Base-by-base conservation (phyloP, 331 rosid genomes). In the Quercus lobata region DNA sequence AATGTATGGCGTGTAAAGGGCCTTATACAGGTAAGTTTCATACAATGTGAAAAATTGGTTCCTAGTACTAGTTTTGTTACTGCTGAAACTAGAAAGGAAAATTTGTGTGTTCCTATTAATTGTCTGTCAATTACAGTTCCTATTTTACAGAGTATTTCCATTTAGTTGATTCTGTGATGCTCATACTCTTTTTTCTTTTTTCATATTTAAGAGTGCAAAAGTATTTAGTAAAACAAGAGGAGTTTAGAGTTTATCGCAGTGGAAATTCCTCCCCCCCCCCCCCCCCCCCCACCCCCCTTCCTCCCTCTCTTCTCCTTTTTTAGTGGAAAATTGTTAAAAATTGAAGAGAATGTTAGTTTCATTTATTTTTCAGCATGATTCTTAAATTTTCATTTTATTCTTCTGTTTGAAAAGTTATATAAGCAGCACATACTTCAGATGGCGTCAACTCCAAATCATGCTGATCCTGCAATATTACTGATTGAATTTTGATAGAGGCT, bases 1-100 rank as follows among this genome's bases (percentile, higher is more conserved):
- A 96, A 92, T 6, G 99, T 93, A 24, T 93, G 99, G 99, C 92
- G 98, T 58, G 99, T 96, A 60, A 96, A 90, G 88, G 98, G 99
- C 78, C 82, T 92, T 69, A 93, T 93, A 80, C 99, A 96, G 92
- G 98, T 93, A 79, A 71, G 84, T 72, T 52, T 54, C 61, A 32
- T 56, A 18, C 57, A 22, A 19, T 19, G 74, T 57, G 54, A 46
- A 49, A 53, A 19, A 63, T 19, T 69, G 34, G 56, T 58, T 80
- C 44, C 56, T 44, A 35, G 18, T 75, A 41, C 72, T 30, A 16
- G 66, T 80, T 69, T 76, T 54, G 32, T 53, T 85, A 54, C 61
- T 41, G 61, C 17, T 44, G 34, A 52, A 76, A 49, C 72, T 9
- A 68, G 72, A 24, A 2, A 61, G 29, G 17, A 15, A 0, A 19